Evolutionary conservation across 2,329 filamentous ascomycete species (phyloP).

Genomic region (Colletotrichum abscissum): DNA sequence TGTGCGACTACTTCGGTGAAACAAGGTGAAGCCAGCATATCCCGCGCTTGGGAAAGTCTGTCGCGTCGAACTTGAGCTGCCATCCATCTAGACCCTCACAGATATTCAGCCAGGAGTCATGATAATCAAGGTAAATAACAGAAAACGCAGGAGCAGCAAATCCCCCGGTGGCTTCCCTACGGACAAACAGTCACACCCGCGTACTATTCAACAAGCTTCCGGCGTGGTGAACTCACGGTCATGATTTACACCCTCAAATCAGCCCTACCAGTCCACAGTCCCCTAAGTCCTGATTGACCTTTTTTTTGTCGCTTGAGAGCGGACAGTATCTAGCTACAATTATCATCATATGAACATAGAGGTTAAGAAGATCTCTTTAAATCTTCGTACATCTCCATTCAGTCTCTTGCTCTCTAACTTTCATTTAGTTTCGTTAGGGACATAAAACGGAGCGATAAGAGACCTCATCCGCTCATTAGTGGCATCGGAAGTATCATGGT

Average conservation of each 20-base stretch:
- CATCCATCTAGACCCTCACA: background rate
- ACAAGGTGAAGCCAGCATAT: conserved; percentile 20
- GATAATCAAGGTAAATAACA: background rate
- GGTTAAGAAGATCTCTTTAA: no score
- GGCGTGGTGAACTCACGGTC: background rate
- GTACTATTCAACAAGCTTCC: background rate
- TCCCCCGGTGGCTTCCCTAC: no score
- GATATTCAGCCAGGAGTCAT: background rate
- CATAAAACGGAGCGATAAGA: no score
- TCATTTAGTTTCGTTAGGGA: no score
- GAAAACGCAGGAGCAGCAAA: background rate
- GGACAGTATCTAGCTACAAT: background rate
- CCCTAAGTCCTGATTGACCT: background rate
- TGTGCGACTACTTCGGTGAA: conserved; percentile 20
- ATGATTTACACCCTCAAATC: background rate
- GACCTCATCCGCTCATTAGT: no score
- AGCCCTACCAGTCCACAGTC: background rate
- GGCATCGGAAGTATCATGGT: no score
- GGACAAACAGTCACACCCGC: background rate
- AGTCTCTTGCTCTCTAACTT: no score
- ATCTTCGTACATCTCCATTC: no score
- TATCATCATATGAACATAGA: background rate
- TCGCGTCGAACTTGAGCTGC: background rate
- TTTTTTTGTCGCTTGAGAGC: background rate
- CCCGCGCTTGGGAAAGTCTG: background rate